Evolutionary conservation across 2,329 filamentous ascomycete species (phyloP), one percentile per base, ranked within the genome.

Genomic region (Aspergillus uvarum): DNA sequence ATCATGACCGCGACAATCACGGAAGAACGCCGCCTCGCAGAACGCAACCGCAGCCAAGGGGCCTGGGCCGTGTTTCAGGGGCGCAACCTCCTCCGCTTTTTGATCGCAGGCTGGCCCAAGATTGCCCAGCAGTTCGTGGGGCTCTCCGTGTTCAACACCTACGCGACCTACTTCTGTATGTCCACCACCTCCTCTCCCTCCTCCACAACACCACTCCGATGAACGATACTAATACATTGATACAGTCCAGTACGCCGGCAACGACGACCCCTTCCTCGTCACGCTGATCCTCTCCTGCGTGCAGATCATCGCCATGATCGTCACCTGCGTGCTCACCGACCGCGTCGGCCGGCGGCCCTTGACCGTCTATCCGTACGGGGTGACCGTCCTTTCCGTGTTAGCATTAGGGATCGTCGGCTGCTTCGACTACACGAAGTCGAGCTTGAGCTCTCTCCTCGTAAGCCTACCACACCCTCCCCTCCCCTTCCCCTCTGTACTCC

Each of bases 261-360:
- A 70, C 65, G 70, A 74, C 14, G 70, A 80, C 51, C 77, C 77
- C 0, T 80, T 80, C 65, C 67, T 74, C 53, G 77, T 80, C 5
- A 80, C 76, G 0, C 67, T 79, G 42, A 79, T 80, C 47, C 66
- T 78, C 1, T 74, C 75, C 1, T 77, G 73, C 48, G 74, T 79
- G 0, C 77, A 79, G 56, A 66, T 81, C 3, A 62, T 80, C 5
- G 78, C 78, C 0, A 77, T 80, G 69, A 63, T 79, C 21, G n/a
- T 72, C 19, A 78, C 75, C 0, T 68, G 74, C 7, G 64, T 67
- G 0, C 63, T 72, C 1, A 77, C 77, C 3, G 75, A 78, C 57
- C 64, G 65, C 19, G 42, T 78, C 16, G 73, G 73, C 21, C 74
- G 76, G 56, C 74, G 77, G 1, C 76, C 75, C 0, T 60, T 80